These are phyloP conservation scores for Pichia californica DNA, from an alignment of 805 yeast genomes.

Conservation along the genomic window DNA sequence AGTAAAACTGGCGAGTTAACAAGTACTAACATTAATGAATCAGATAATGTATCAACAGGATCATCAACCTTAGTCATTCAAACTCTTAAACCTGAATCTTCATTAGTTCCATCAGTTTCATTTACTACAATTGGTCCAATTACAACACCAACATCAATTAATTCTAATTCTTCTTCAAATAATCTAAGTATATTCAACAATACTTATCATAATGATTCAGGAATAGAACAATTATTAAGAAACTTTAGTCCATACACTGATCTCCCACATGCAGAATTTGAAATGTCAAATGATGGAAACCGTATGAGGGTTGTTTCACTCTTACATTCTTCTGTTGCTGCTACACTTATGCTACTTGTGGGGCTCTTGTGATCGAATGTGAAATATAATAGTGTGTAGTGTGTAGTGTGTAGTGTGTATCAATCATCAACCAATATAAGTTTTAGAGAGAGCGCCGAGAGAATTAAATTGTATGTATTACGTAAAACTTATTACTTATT, in stretches of 20 bases:
- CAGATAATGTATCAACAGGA: neutral
- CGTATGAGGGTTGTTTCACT: neutral
- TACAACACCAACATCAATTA: neutral
- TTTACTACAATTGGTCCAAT: neutral
- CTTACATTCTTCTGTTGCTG: neutral
- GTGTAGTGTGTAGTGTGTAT: neutral
- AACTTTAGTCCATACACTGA: constrained; percentile 19
- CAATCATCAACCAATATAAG: too few species aligned
- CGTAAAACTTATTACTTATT: too few species aligned
- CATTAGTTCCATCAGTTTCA: neutral
- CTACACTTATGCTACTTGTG: neutral
- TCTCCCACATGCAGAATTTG: constrained; percentile 20
- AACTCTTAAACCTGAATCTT: too few species aligned
- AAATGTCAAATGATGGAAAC: constrained; percentile 14
- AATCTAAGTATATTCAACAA: too few species aligned
- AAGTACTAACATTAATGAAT: neutral
- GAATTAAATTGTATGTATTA: too few species aligned
- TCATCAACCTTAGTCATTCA: too few species aligned
- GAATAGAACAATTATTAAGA: constrained; percentile 1
- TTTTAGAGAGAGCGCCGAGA: too few species aligned
- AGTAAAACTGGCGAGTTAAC: too few species aligned
- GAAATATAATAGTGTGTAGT: neutral
- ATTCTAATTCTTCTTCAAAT: neutral
- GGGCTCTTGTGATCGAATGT: neutral
- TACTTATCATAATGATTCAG: neutral